These are phyloP conservation scores for Kurtzmaniella quercitrusa DNA, from an alignment of 1,139 yeast species.

Conservation along the genomic window DNA sequence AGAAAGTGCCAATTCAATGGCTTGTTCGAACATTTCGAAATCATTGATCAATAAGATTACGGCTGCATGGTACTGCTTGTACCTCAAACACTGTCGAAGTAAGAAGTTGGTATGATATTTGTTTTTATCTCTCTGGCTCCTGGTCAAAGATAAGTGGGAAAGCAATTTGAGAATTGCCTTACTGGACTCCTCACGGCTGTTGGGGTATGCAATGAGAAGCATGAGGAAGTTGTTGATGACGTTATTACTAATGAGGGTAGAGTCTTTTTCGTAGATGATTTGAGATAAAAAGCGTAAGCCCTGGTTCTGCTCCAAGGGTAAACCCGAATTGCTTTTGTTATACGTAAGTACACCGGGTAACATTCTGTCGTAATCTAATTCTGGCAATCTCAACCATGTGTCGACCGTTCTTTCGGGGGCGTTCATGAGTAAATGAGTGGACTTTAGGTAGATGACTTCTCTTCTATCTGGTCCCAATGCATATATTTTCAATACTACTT, in stretches of 20 bases:
- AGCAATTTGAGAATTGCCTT: slow-evolving; percentile 27
- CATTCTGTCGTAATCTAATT: slow-evolving; percentile 52
- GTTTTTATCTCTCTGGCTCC: not conserved
- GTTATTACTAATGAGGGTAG: slow-evolving; percentile 33
- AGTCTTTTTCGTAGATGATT: slow-evolving; percentile 47
- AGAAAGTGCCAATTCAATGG: slow-evolving; percentile 67
- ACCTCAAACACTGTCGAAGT: slow-evolving; percentile 64
- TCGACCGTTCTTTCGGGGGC: slow-evolving; percentile 69
- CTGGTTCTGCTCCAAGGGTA: slow-evolving; percentile 45
- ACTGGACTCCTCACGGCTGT: slow-evolving; percentile 29
- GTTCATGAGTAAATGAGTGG: slow-evolving; percentile 66
- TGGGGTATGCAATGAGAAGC: slow-evolving; percentile 59
- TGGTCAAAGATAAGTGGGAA: not conserved
- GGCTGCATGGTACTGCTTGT: slow-evolving; percentile 58
- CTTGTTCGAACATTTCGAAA: slow-evolving; percentile 72
- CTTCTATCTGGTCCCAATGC: slow-evolving; percentile 24
- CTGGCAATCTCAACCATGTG: slow-evolving; percentile 64
- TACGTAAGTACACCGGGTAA: slow-evolving; percentile 75
- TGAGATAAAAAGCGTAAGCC: slow-evolving; percentile 62
- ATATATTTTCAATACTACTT: slow-evolving; percentile 47
- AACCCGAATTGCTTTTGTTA: slow-evolving; percentile 39
- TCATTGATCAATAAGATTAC: slow-evolving; percentile 63
- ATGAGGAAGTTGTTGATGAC: slow-evolving; percentile 69
- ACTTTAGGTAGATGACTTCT: slow-evolving; percentile 55
- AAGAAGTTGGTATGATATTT: slow-evolving; percentile 68